A percentile compares a stretch with the other conserved stretches of the same genome.
These are phyloP conservation scores for Globisporangium alternatum DNA, from an alignment of 352 stramenopile genomes.

Conservation along the genomic window DNA sequence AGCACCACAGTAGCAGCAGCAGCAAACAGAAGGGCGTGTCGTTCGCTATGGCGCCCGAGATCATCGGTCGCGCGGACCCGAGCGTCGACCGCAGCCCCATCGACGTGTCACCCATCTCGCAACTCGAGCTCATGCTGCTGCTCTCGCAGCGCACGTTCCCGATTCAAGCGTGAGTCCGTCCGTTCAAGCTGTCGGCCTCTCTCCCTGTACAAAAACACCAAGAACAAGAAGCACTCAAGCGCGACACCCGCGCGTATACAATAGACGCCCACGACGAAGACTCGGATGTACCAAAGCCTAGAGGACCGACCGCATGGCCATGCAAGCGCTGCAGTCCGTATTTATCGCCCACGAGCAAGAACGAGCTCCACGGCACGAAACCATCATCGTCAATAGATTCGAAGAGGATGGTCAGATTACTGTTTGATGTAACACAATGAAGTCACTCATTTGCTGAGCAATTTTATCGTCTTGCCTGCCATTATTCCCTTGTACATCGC, in stretches of 20 bases:
- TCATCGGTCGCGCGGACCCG: conserved; percentile 72
- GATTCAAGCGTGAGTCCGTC: conserved; percentile 21
- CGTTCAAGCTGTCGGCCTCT: not conserved
- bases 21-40: conserved; percentile 67
- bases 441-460: conserved; percentile 1
- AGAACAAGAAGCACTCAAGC: conserved; percentile 12
- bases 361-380: not conserved
- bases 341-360: conserved; percentile 9
- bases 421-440: conserved; percentile 10
- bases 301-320: not conserved
- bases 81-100: conserved; percentile 72
- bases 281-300: conserved; percentile 9
- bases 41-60: conserved; percentile 51
- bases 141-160: conserved; percentile 76
- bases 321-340: conserved; percentile 5
- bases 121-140: conserved; percentile 71
- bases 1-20: conserved; percentile 22
- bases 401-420: conserved; percentile 2
- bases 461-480: not conserved
- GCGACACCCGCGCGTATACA: conserved; percentile 5
- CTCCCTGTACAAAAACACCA: conserved; percentile 3
- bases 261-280: conserved; percentile 12
- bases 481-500: not conserved
- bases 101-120: conserved; percentile 69
- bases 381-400: not conserved